Conservation (phyloP, 2,329 filamentous ascomycete species). For the Leptographium radiaticola region DNA sequence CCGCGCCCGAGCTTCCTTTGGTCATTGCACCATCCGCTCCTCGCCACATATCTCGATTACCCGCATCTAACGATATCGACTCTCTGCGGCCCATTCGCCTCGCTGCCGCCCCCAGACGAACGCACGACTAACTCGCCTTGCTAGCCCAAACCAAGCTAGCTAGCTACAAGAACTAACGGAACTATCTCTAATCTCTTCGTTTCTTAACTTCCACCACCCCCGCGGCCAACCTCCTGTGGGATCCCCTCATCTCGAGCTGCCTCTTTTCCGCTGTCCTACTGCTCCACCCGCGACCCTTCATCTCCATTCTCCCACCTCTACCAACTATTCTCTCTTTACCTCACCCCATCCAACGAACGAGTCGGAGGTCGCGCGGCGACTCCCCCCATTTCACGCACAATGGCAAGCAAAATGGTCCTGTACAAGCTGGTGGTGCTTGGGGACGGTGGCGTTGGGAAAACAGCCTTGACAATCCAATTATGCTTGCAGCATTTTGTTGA, state of each 20-base stretch:
- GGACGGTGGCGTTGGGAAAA: conserved; percentile 90
- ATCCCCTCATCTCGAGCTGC: not conserved
- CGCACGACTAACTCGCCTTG: not conserved
- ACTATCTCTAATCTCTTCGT: conserved; percentile 1
- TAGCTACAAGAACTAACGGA: not conserved
- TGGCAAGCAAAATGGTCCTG: conserved; percentile 89
- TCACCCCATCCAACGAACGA: not conserved
- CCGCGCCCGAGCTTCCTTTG: not conserved
- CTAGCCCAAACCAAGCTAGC: not conserved
- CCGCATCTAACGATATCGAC: too few relatives aligned
- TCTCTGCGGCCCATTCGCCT: too few relatives aligned
- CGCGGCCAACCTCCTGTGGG: not conserved
- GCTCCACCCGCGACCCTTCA: not conserved
- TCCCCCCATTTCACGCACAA: conserved; percentile 25
- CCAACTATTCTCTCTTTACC: not conserved
- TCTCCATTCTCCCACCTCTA: not conserved
- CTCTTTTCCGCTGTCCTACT: not conserved
- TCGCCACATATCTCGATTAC: too few relatives aligned
- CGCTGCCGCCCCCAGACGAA: not conserved
- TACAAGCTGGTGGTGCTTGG: conserved; percentile 94
- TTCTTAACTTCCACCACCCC: not conserved
- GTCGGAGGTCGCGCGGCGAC: conserved; percentile 7
- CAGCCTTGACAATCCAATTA: conserved; percentile 87
- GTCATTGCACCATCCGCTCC: too few relatives aligned
- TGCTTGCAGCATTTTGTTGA: conserved; percentile 98